phyloP scores from a whole-genome alignment of 1,284 basidiomycete species.

The Apiotrichum siamense region DNA sequence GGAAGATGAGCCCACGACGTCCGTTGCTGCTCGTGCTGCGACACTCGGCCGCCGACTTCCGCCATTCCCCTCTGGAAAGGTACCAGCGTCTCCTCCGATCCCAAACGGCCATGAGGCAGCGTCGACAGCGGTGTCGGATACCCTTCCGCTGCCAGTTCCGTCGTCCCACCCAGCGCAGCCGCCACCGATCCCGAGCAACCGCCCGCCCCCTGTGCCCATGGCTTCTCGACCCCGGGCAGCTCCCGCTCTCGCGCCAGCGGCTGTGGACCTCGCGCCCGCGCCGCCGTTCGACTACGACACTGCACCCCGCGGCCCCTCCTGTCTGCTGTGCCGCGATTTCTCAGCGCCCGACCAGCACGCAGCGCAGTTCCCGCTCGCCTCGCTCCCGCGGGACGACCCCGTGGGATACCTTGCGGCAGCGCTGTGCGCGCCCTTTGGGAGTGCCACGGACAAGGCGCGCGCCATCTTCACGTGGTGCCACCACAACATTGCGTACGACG shows the following conservation, averaged over 20 bases:
- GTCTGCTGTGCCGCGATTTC: slow-evolving; percentile 15
- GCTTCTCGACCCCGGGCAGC: not conserved
- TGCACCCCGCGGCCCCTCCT: not conserved
- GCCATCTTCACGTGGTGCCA: slow-evolving; percentile 19
- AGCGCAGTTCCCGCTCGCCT: slow-evolving; percentile 4
- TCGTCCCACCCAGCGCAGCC: not conserved
- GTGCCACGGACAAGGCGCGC: slow-evolving; percentile 12
- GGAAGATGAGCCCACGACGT: not conserved
- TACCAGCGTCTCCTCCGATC: not conserved
- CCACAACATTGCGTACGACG: slow-evolving; percentile 16
- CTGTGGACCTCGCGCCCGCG: not conserved
- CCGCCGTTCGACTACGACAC: not conserved
- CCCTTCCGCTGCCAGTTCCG: too few relatives aligned
- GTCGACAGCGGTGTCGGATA: too few relatives aligned
- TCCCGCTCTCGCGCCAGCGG: not conserved
- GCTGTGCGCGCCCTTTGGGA: slow-evolving; percentile 9
- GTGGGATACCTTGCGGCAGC: slow-evolving; percentile 5
- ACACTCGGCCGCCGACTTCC: not conserved
- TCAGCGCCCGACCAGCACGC: slow-evolving; percentile 5
- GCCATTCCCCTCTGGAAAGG: not conserved
- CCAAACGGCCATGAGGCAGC: not conserved
- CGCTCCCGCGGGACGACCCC: not conserved
- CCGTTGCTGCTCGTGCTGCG: not conserved
- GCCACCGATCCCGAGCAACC: not conserved
- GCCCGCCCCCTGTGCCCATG: slow-evolving; percentile 4